A percentile compares a stretch with the other conserved stretches of the same genome.
Evolutionary conservation across 2,329 filamentous ascomycete species (phyloP).

Genomic region (Septoria linicola): DNA sequence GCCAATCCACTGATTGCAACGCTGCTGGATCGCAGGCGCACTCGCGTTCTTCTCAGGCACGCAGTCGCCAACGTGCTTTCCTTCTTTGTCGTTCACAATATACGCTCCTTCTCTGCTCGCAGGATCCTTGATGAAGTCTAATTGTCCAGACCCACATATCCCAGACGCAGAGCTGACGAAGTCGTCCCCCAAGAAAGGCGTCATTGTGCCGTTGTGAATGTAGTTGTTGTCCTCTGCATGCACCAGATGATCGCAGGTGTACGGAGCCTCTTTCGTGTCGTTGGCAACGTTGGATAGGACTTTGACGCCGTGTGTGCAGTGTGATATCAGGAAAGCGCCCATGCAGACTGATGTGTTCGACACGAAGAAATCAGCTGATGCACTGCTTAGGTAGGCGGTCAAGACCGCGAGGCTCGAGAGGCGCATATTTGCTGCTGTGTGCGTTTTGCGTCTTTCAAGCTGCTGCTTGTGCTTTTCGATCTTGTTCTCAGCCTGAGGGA

Average conservation of each 20-base stretch:
- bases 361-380: conserved; percentile 26
- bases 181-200: conserved; percentile 6
- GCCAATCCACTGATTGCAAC: conserved; percentile 27
- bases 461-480: too few species aligned
- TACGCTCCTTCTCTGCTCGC: conserved; percentile 9
- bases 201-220: conserved; percentile 25
- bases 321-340: conserved; percentile 20
- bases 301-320: conserved; percentile 23
- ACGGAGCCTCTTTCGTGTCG: conserved; percentile 16
- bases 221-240: conserved; percentile 26
- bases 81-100: conserved; percentile 16
- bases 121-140: conserved; percentile 20
- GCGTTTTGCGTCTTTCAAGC: too few species aligned
- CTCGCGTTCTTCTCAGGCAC: conserved; percentile 10
- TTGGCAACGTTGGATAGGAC: conserved; percentile 20
- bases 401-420: neutral
- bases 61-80: conserved; percentile 20
- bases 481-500: too few species aligned
- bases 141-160: conserved; percentile 21
- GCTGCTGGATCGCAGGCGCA: neutral
- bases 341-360: conserved; percentile 29
- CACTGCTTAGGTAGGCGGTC: neutral
- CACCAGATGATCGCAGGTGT: conserved; percentile 22
- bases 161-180: conserved; percentile 15
- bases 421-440: neutral